Base-by-base conservation (phyloP, 148 eudicot species). In the Dysphania ambrosioides region DNA sequence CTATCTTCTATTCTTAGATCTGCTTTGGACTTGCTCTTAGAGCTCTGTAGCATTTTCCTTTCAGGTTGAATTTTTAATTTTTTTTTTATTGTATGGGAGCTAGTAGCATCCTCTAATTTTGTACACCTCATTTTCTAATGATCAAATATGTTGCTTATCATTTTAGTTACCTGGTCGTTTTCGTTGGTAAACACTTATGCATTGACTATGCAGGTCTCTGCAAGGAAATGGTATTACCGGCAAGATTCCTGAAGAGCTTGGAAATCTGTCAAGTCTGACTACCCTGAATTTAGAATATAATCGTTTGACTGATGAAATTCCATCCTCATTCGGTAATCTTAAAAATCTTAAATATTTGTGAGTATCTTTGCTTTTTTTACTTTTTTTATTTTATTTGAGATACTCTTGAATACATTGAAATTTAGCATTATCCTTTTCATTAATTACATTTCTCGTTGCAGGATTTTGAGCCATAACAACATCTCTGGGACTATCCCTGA, bases 191-290 rank as follows among this genome's bases (percentile, higher is more conserved):
- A 35, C 19, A 29, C 24, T 1, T 2, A 55, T 69, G 42, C 62
- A 38, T 78, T 71, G 31, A 30, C 35, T 42, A 38, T 79, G 77
- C 91, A 94, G 98, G 32, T 63, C 85, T 41, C 75, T 94, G 77
- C 96, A 86, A 84, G 88, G 91, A 66, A 94, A 93, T 81, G 73
- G 68, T 80, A 93, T 93, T 72, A 87, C 82, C 67, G 98, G 98
- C 36, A 73, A 41, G 76, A 91, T 93, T 77, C 98, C 98, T 11
- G 71, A 75, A 64, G 90, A 88, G 76, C 77, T 85, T 56, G 98
- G 93, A 40, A 91, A 88, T 72, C 79, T 93, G 81, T 80, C 91
- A 57, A 86, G 85, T 81, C 79, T 93, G 80, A 86, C 86, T 29
- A 88, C 70, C 86, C 83, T 93, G 85, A 74, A 93, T 83, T 85